Evolutionary conservation across 164 flowering plant species (phyloP).

Genomic region (Liquidambar formosana): DNA sequence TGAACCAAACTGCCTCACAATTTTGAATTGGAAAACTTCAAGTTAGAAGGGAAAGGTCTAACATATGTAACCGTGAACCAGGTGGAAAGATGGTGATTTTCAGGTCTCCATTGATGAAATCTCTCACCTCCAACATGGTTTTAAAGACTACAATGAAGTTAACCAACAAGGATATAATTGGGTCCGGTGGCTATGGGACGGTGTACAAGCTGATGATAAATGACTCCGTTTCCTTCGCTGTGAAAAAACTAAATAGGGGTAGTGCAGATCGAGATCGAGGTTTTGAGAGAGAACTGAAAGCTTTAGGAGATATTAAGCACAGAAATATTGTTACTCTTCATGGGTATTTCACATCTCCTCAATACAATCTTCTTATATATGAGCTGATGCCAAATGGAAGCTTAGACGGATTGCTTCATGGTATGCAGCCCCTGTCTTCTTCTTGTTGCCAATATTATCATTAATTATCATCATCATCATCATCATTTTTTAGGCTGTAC

Average conservation of each 20-base stretch:
- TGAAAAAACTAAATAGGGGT: conserved; percentile 69
- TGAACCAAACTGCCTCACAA: not conserved
- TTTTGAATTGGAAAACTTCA: not conserved
- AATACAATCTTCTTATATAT: conserved; percentile 83
- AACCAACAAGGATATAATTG: conserved; percentile 80
- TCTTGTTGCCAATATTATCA: too few relatives aligned
- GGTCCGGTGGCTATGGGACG: conserved; percentile 83
- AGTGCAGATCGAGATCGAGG: conserved; percentile 71
- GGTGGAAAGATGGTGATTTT: conserved; percentile 93
- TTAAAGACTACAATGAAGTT: conserved; percentile 72
- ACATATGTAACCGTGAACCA: too few relatives aligned
- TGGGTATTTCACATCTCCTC: conserved; percentile 77
- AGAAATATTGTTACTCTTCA: conserved; percentile 82
- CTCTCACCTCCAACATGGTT: conserved; percentile 52
- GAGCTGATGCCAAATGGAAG: conserved; percentile 97
- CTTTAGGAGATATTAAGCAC: conserved; percentile 94
- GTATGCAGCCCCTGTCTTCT: too few relatives aligned
- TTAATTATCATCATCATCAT: too few relatives aligned
- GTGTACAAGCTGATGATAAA: conserved; percentile 62
- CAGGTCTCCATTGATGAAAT: conserved; percentile 53
- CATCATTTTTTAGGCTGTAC: too few relatives aligned
- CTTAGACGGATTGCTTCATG: conserved; percentile 65
- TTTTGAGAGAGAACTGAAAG: conserved; percentile 89
- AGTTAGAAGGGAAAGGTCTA: too few relatives aligned
- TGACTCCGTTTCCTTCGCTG: conserved; percentile 67